A percentile compares a stretch with the other conserved stretches of the same genome.
phyloP scores from a whole-genome alignment of 768 basidiomycete species.

The Solioccasus polychromus region DNA sequence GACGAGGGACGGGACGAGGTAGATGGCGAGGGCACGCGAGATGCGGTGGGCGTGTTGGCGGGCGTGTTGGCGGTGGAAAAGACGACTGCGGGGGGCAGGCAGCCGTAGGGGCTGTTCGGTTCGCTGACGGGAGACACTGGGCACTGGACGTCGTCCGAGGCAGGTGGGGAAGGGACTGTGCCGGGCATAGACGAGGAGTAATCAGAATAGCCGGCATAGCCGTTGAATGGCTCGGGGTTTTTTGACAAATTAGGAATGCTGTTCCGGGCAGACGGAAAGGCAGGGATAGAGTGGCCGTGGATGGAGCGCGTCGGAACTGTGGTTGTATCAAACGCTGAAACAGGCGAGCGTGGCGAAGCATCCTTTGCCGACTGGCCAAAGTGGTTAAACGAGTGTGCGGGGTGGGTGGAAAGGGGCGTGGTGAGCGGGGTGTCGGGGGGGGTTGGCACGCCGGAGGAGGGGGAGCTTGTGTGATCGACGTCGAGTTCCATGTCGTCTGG shows the following conservation, averaged over 20 bases:
- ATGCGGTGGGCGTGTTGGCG: conserved; percentile 45
- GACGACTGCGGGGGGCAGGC: conserved; percentile 65
- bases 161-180: conserved; percentile 38
- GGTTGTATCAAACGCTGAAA: conserved; percentile 51
- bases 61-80: conserved; percentile 50
- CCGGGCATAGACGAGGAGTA: conserved; percentile 64
- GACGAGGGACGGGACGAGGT: conserved; percentile 18
- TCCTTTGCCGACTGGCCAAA: conserved; percentile 30
- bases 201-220: conserved; percentile 66
- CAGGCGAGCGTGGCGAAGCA: conserved; percentile 31
- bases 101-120: conserved; percentile 37
- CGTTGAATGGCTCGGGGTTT: conserved; percentile 58
- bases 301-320: conserved; percentile 47
- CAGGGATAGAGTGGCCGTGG: conserved; percentile 36
- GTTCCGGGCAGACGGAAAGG: conserved; percentile 30
- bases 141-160: conserved; percentile 28
- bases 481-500: conserved; percentile 84
- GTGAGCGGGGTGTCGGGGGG: conserved; percentile 46
- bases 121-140: conserved; percentile 30
- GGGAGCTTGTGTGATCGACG: conserved; percentile 53
- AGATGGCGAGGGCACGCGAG: conserved; percentile 38
- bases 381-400: conserved; percentile 31
- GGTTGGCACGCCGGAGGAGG: conserved; percentile 39
- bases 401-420: conserved; percentile 38
- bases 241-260: conserved; percentile 29